Percentiles rank a stretch among this genome's conserved stretches.
Evolutionary conservation across 2,329 filamentous ascomycete genomes (phyloP).

Genomic region (Thielaviopsis ethacetica): DNA sequence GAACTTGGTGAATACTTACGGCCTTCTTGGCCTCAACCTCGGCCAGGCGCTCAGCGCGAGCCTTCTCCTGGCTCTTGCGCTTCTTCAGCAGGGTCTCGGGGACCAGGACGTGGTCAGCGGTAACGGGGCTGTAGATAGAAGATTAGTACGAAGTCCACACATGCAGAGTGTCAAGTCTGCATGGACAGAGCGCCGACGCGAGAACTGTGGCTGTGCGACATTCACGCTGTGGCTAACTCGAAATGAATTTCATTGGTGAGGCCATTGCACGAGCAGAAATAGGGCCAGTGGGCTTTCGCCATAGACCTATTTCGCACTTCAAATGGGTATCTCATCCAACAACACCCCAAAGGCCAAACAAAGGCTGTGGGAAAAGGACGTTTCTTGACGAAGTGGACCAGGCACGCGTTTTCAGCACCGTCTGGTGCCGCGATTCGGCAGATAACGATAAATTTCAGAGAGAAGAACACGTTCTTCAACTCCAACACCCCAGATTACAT

Average conservation of each 20-base stretch:
- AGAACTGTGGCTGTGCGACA: slow-evolving; percentile 91
- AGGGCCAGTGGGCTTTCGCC: slow-evolving; percentile 10
- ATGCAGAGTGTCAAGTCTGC: slow-evolving; percentile 39
- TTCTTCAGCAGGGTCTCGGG: slow-evolving; percentile 99
- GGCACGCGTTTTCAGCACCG: background rate
- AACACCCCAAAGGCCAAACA: slow-evolving; percentile 39
- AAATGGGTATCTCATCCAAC: slow-evolving; percentile 48
- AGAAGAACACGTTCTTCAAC: slow-evolving; percentile 54
- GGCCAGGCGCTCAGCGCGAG: slow-evolving; percentile 71
- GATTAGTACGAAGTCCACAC: slow-evolving; percentile 63
- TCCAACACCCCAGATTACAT: slow-evolving; percentile 58
- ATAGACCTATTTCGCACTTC: slow-evolving; percentile 1
- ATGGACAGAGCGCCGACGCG: slow-evolving; percentile 58
- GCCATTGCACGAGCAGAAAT: slow-evolving; percentile 11
- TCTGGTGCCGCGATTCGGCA: too few relatives aligned
- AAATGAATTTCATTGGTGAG: slow-evolving; percentile 72
- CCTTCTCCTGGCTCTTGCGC: slow-evolving; percentile 99
- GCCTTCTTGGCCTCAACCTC: slow-evolving; percentile 77
- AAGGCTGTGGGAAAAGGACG: background rate
- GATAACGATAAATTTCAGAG: slow-evolving; percentile 61
- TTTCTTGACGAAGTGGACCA: background rate
- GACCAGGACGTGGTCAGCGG: slow-evolving; percentile 88
- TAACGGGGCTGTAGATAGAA: slow-evolving; percentile 65
- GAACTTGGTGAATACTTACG: slow-evolving; percentile 41
- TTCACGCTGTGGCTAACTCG: slow-evolving; percentile 84